Conservation (phyloP, 2,329 filamentous ascomycete species). For the Cordyceps javanica region DNA sequence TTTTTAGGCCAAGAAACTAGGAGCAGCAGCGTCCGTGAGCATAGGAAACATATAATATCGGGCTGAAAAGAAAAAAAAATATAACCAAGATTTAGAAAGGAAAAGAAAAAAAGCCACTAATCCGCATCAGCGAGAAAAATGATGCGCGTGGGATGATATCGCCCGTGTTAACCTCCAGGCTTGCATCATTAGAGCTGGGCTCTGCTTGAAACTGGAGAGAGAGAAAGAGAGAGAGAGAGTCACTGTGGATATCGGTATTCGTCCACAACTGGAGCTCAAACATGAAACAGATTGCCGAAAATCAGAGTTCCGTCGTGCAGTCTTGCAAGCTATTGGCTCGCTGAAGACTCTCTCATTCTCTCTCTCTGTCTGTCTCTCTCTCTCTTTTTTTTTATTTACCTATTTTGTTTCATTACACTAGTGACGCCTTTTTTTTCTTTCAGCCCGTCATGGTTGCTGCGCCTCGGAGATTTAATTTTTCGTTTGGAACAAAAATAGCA, state of each 20-base stretch:
- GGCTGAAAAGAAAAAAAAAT: background rate
- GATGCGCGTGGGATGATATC: no score
- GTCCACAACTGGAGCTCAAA: background rate
- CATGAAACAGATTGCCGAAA: constrained; percentile 6
- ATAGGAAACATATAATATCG: no score
- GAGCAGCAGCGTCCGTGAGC: no score
- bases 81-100: background rate
- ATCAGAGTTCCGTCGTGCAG: background rate
- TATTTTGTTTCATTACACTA: no score
- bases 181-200: background rate
- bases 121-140: no score
- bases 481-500: no score
- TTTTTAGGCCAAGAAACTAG: background rate
- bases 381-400: no score
- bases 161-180: background rate
- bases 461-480: no score
- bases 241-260: background rate
- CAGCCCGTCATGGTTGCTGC: no score
- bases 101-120: background rate
- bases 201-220: background rate
- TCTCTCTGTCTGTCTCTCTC: background rate
- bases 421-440: no score
- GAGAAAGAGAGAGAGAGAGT: no score
- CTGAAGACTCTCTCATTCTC: background rate
- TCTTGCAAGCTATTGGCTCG: background rate